Conservation (phyloP, 2,329 filamentous ascomycete genomes). For the Alternaria conjuncta region DNA sequence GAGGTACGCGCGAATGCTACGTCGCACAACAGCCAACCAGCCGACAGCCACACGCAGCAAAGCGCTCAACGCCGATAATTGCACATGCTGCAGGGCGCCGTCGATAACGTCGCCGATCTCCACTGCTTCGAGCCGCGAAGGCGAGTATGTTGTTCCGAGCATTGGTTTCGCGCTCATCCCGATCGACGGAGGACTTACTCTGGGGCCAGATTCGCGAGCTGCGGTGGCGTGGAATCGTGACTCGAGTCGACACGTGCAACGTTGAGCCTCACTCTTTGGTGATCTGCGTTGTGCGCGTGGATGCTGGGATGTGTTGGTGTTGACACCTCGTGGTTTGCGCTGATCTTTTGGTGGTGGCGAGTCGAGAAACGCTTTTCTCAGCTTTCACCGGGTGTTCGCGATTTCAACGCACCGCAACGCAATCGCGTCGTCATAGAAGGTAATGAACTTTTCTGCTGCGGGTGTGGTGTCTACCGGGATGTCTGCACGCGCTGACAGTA, state of each 20-base stretch:
- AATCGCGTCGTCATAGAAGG: neutral
- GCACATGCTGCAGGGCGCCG: neutral
- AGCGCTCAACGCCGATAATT: neutral
- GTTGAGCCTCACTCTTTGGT: slow-evolving; percentile 12
- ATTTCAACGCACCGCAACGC: neutral
- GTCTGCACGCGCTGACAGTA: neutral
- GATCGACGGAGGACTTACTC: neutral
- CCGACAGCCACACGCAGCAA: neutral
- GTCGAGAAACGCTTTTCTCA: neutral
- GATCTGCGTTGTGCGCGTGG: slow-evolving; percentile 2
- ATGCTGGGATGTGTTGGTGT: neutral
- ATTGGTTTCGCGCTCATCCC: neutral
- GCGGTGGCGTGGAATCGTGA: neutral
- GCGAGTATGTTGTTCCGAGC: neutral
- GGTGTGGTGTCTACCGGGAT: neutral
- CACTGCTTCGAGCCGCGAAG: neutral
- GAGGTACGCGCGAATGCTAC: slow-evolving; percentile 1
- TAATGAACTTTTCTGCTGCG: neutral
- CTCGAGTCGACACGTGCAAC: neutral
- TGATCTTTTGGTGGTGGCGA: neutral
- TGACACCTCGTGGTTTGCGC: neutral
- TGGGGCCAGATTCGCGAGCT: neutral
- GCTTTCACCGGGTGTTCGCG: neutral
- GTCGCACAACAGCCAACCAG: slow-evolving; percentile 9
- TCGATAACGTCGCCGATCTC: neutral